phyloP scores from a whole-genome alignment of 495 filamentous ascomycete species.

The Penicillium paxilli region DNA sequence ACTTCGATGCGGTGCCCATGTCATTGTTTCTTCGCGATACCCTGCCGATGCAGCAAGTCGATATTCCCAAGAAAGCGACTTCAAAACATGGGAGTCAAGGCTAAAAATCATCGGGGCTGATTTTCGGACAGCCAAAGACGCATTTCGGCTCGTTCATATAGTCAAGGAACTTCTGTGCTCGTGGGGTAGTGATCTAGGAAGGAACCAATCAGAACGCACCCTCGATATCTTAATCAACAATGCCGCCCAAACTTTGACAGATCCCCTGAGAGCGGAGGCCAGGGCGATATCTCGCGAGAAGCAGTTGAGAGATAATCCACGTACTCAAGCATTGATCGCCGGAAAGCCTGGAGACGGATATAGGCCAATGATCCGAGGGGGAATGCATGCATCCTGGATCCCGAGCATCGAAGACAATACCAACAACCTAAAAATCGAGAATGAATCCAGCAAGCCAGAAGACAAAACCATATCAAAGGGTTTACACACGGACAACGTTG shows the following conservation, averaged over 20 bases:
- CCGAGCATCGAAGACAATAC: slow-evolving; percentile 1
- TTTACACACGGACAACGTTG: neutral
- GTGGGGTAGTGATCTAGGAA: slow-evolving; percentile 20
- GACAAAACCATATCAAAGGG: neutral
- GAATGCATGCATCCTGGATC: slow-evolving; percentile 10
- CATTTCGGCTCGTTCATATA: slow-evolving; percentile 36
- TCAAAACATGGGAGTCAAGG: slow-evolving; percentile 27
- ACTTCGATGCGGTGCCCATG: slow-evolving; percentile 46
- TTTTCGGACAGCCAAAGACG: slow-evolving; percentile 45
- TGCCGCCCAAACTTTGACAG: slow-evolving; percentile 50
- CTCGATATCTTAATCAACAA: slow-evolving; percentile 50
- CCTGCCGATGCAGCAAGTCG: slow-evolving; percentile 43
- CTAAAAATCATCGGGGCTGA: slow-evolving; percentile 47
- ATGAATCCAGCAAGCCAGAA: neutral
- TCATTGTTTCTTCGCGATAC: slow-evolving; percentile 49
- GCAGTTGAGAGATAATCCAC: slow-evolving; percentile 6
- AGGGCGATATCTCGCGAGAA: slow-evolving; percentile 32
- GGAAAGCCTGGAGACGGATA: neutral
- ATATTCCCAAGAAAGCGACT: slow-evolving; percentile 36
- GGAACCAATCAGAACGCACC: neutral
- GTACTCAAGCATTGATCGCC: neutral
- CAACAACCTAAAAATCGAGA: neutral
- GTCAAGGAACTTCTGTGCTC: slow-evolving; percentile 23
- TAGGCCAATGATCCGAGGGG: slow-evolving; percentile 1
- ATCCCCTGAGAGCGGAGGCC: slow-evolving; percentile 39